Evolutionary conservation across 495 filamentous ascomycete genomes (phyloP), one percentile per base, ranked within the genome.

Genomic region (Talaromyces ruber): DNA sequence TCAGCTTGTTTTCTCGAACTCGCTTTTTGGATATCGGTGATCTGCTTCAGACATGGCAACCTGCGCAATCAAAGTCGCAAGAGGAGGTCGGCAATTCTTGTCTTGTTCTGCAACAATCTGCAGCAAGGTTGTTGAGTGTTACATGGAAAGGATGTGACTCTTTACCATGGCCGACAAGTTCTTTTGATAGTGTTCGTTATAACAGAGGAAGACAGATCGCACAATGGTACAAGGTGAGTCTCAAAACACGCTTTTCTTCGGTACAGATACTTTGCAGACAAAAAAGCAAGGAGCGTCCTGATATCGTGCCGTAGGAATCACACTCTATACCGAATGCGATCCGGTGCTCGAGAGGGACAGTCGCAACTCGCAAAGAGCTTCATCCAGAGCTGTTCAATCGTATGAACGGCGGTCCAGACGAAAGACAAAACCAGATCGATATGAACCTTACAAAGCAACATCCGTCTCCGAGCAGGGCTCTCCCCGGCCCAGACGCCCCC

Each of bases 401-500:
- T 91, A 86, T 63, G 81, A 86, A 57, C 84, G 79, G 66, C 78
- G 79, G 56, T 73, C 81, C 51, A 81, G 88, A 43, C 78, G 80
- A 65, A 90, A 85, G 70, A 88, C 85, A 16, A 79, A 76, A 47
- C 74, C 80, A 16, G 81, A 88, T 65, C 83, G 66, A 16, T 82
- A 82, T 59, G 76, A 78, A 26, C 75, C 77, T 30, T 80, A 78
- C 61, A 64, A 64, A 39, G 61, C 6, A n/a, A 18, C 16, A 18
- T 21, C 25, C 14, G 28, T 24, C 6, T 21, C 25, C 8, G 39
- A 34, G 25, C 30, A 47, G 26, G n/a, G 8, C 28, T 11, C 22
- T 26, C 37, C 51, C 8, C 37, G 25, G 29, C 21, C n/a, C 16
- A 51, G 39, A 60, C 22, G 7, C n/a, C 12, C 12, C 26, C 39